Percentiles rank a stretch among this genome's conserved stretches.
phyloP scores from a whole-genome alignment of 345 rosid species.

The Dimocarpus longan region DNA sequence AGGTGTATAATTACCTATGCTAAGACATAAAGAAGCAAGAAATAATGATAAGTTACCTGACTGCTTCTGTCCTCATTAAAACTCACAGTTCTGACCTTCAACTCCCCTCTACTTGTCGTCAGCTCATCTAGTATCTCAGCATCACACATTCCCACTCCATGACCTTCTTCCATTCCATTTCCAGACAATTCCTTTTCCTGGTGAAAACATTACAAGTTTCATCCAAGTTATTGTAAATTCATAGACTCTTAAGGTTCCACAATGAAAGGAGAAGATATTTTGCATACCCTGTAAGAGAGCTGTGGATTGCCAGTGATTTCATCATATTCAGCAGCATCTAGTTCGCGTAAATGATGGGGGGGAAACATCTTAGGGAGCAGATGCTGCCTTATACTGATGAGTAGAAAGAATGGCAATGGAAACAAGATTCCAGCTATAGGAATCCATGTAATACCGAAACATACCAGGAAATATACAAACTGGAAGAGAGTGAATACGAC shows the following conservation, averaged over 20 bases:
- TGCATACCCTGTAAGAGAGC: constrained; percentile 38
- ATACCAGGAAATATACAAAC: constrained; percentile 57
- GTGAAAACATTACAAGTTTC: neutral
- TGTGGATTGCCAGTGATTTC: constrained; percentile 57
- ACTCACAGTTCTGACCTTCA: constrained; percentile 60
- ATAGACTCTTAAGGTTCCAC: neutral
- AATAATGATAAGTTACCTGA: constrained; percentile 27
- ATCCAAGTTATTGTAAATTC: neutral
- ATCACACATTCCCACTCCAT: constrained; percentile 39
- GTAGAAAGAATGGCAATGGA: constrained; percentile 82
- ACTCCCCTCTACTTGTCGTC: constrained; percentile 83
- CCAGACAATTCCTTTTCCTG: constrained; percentile 40
- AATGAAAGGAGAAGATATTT: neutral
- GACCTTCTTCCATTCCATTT: constrained; percentile 30
- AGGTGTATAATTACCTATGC: too few species aligned
- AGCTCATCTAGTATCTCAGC: constrained; percentile 76
- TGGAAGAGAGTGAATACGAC: constrained; percentile 64
- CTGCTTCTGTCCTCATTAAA: constrained; percentile 44
- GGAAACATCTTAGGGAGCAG: constrained; percentile 65
- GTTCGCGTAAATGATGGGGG: constrained; percentile 49
- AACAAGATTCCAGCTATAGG: constrained; percentile 86
- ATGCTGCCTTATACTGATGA: constrained; percentile 68
- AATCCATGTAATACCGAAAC: constrained; percentile 83
- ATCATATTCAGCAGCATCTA: constrained; percentile 88
- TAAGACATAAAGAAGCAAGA: too few species aligned